Base-by-base conservation (phyloP, 176 grass and related monocot genomes). In the Phoenix dactylifera region DNA sequence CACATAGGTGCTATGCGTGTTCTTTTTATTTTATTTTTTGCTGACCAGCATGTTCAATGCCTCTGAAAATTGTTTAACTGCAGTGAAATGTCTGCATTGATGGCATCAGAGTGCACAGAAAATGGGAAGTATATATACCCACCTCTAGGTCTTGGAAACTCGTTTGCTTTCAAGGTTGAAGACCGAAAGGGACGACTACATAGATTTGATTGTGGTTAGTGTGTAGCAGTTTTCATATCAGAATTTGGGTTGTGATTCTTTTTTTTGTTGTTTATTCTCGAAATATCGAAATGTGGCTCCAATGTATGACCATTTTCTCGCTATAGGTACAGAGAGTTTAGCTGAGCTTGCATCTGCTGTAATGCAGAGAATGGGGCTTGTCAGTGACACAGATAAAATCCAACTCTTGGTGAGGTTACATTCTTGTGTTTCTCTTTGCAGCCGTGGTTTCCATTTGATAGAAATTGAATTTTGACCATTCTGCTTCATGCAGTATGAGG, bases 101-200 rank as follows among this genome's bases (percentile, higher is more conserved):
- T 98, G 79, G 50, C 76, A 7, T 92, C 87, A 61, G 93, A 98
- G 64, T 68, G 72, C 58, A 63, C 80, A 66, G 84, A 98, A 71
- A 83, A 81, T 50, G 85, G 67, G 59, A 83, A 73, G 49, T 77
- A 74, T 53, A 83, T 72, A 26, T 88, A 89, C 22, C 76, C 81
- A 23, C 74, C 93, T 71, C 71, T 68, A 60, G 58, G 35, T 44
- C 35, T 89, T 70, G 84, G 93, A 68, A 89, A 89, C 80, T 83
- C 88, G 32, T 92, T 98, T 82, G 5, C 84, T 58, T 98, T 92
- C 64, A 98, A 98, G 57, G 73, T 98, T 67, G 69, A 89, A 63
- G 93, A 92, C 60, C 74, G 10, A 73, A 98, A 85, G 61, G 76
- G 84, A 22, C 84, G 76, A 19, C 70, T 98, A 10, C 88, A 98